phyloP scores from a whole-genome alignment of 1,139 yeast species.

The Lodderomyces parapsilosis region DNA sequence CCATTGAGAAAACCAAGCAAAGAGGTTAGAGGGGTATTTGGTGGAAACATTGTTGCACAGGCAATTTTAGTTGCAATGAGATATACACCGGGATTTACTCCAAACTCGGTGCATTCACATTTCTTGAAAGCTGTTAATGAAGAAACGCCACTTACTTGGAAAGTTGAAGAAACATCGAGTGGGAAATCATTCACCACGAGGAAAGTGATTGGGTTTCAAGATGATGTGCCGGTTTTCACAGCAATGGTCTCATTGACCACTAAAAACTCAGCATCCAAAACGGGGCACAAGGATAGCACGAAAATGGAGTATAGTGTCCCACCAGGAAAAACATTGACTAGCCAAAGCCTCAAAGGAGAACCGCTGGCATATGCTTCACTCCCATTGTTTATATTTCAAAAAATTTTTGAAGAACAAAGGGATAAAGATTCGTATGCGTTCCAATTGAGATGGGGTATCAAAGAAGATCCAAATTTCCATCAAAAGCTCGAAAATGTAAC shows the following conservation, averaged over 20 bases:
- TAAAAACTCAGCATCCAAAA: conserved; percentile 22
- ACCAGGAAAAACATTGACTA: neutral
- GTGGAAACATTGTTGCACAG: conserved; percentile 44
- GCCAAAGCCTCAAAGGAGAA: neutral
- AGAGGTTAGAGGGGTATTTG: conserved; percentile 38
- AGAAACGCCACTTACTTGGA: conserved; percentile 25
- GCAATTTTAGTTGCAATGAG: conserved; percentile 38
- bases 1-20: conserved; percentile 35
- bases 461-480: conserved; percentile 15
- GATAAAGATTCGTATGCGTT: conserved; percentile 21
- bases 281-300: conserved; percentile 1
- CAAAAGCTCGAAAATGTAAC: conserved; percentile 12
- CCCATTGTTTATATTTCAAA: conserved; percentile 5
- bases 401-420: conserved; percentile 6
- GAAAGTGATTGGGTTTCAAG: conserved; percentile 28
- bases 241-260: conserved; percentile 36
- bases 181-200: conserved; percentile 37
- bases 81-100: conserved; percentile 33
- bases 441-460: conserved; percentile 42
- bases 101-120: conserved; percentile 44
- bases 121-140: conserved; percentile 40
- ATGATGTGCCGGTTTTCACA: conserved; percentile 28
- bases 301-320: conserved; percentile 2
- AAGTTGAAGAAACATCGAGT: conserved; percentile 30
- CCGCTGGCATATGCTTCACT: neutral